These are phyloP conservation scores for Coffea eugenioides DNA, from an alignment of 257 asterid species.

Conservation along the genomic window DNA sequence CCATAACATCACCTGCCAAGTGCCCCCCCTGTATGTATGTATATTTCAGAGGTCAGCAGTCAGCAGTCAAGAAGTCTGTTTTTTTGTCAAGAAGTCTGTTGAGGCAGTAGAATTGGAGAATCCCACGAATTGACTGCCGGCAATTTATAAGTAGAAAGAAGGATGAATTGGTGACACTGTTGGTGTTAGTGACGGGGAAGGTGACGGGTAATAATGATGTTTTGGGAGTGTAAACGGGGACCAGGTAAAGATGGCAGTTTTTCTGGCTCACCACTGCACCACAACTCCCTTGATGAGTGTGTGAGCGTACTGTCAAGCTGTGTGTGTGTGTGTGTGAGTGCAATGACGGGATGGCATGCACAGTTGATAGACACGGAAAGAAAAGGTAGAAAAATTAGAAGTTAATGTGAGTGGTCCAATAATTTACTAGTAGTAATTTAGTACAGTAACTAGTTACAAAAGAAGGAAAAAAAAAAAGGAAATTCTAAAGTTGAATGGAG, in stretches of 20 bases:
- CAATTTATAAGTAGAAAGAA: constrained; percentile 2
- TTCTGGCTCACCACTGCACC: background rate
- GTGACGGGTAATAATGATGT: constrained; percentile 26
- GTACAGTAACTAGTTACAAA: too few species aligned
- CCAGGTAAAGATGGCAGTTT: constrained; percentile 8
- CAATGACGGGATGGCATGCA: constrained; percentile 18
- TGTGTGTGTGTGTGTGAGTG: constrained; percentile 21
- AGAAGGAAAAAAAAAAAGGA: background rate
- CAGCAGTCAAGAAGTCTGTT: background rate
- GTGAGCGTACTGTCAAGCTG: background rate
- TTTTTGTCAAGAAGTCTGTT: background rate
- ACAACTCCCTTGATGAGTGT: background rate
- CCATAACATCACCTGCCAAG: constrained; percentile 29
- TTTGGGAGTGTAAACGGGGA: constrained; percentile 21
- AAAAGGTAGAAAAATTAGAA: background rate
- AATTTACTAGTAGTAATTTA: background rate
- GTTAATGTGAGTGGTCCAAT: too few species aligned
- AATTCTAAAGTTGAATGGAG: background rate
- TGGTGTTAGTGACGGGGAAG: constrained; percentile 2
- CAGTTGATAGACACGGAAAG: background rate
- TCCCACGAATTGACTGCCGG: background rate
- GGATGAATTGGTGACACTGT: constrained; percentile 5
- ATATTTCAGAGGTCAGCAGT: background rate
- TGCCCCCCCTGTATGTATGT: background rate
- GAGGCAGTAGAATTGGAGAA: background rate